Evolutionary conservation across 495 filamentous ascomycete genomes (phyloP).

Genomic region (Thozetella sp.): DNA sequence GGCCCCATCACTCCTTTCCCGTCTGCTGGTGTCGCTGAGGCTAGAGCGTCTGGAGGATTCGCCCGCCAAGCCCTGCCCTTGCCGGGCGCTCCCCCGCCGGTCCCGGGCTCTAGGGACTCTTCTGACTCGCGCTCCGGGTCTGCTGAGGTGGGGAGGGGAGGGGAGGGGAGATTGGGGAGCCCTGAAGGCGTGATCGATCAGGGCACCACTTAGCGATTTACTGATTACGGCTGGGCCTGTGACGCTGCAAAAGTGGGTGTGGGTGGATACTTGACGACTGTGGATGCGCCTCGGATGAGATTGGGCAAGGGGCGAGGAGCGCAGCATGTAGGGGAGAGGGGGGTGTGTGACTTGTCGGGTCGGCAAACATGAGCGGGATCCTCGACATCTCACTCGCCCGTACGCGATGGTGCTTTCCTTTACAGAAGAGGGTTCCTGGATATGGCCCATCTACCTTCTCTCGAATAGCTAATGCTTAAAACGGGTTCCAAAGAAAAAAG

Average conservation of each 20-base stretch:
- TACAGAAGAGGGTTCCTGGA: too few species aligned
- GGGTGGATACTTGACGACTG: background rate
- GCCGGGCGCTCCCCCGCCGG: background rate
- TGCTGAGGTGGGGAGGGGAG: background rate
- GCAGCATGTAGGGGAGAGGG: background rate
- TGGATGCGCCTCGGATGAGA: constrained; percentile 2
- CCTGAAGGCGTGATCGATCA: background rate
- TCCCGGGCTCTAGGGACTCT: background rate
- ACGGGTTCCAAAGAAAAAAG: too few species aligned
- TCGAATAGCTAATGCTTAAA: too few species aligned
- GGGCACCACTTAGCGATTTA: background rate
- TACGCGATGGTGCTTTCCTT: too few species aligned
- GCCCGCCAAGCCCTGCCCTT: background rate
- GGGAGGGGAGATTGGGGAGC: background rate
- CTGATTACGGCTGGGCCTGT: background rate
- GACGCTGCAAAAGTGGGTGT: background rate
- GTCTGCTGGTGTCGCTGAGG: too few species aligned
- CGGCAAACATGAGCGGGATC: too few species aligned
- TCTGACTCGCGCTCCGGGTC: constrained; percentile 1
- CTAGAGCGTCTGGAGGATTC: too few species aligned
- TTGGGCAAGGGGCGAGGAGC: background rate
- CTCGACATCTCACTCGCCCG: too few species aligned
- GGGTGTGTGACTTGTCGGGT: background rate
- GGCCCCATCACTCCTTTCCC: background rate
- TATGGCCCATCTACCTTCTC: too few species aligned